Evolutionary conservation across 2,329 filamentous ascomycete genomes (phyloP), one percentile per base, ranked within the genome.

Genomic region (Aspergillus pseudoterreus): DNA sequence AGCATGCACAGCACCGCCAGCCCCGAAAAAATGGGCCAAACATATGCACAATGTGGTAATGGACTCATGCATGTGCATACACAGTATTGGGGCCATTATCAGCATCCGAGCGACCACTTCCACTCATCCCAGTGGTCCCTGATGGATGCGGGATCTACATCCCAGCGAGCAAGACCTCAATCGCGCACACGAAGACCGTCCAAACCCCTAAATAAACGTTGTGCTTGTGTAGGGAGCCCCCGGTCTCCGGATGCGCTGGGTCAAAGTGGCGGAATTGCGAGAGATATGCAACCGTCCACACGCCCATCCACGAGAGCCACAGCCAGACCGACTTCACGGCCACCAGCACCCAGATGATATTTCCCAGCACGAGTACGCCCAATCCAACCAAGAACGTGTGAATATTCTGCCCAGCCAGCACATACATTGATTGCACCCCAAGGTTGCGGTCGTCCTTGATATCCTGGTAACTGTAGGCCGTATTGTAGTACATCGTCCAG

Each of bases 391-490:
- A 43, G 21, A 52, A 50, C 11, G 17, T 43, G 38, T 50, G 53
- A 17, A 55, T 55, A 15, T 52, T 43, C 3, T 33, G 44, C 12
- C 53, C 53, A 2, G 47, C 53, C 14, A 49, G 21, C 14, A 56
- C 43, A 36, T 56, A 56, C 1, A 22, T 21, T 19, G 53, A 56
- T 41, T 56, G 53, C 4, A 56, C 47, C 15, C 48, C 38, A 47
- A 50, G 48, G 47, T 56, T 56, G 19, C 15, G 12, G 27, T 56
- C 53, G 33, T 48, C 53, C 8, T 32, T 44, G 21, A 50, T 32
- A 27, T 56, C 53, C 33, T 56, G 53, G 35, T 56, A 53, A 41
- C 53, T 56, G 45, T 56, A 56, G 33, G 53, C 53, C 10, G 53
- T 56, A 35, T 56, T 56, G 21, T 53, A 45, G 41, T 53, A 56